Percentiles rank a stretch among this genome's conserved stretches.
Conservation (phyloP, 371 early-diverging fungal genomes). For the Mortierella sp. region DNA sequence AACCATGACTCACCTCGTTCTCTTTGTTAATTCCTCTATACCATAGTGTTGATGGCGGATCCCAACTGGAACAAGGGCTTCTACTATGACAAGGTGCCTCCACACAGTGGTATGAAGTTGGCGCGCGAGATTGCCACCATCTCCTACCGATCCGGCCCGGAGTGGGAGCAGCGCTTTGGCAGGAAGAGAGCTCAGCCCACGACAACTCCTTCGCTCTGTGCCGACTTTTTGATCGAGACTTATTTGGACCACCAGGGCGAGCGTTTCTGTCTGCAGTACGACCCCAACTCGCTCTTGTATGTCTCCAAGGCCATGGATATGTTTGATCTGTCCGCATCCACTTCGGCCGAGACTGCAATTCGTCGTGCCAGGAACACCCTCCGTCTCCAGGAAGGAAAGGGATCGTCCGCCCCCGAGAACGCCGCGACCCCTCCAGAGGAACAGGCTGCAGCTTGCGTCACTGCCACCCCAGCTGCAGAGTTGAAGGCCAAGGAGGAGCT, state of each 20-base stretch:
- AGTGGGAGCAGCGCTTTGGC: conserved; percentile 97
- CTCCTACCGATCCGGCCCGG: conserved; percentile 94
- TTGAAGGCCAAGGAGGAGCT: neutral
- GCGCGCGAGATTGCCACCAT: conserved; percentile 92
- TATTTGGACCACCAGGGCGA: conserved; percentile 97
- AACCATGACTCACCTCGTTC: neutral
- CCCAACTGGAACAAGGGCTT: conserved; percentile 96
- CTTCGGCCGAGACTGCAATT: conserved; percentile 59
- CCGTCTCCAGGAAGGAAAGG: conserved; percentile 47
- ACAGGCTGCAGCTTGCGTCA: conserved; percentile 32
- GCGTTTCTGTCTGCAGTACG: conserved; percentile 92
- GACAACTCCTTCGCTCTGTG: conserved; percentile 85
- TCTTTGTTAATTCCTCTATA: neutral
- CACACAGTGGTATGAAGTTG: conserved; percentile 97
- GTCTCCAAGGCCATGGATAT: conserved; percentile 98
- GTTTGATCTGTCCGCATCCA: conserved; percentile 89
- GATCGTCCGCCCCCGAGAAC: conserved; percentile 52
- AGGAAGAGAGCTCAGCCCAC: conserved; percentile 81
- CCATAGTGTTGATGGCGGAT: conserved; percentile 89
- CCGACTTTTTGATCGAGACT: conserved; percentile 96
- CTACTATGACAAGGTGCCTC: conserved; percentile 92
- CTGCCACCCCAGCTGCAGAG: conserved; percentile 8
- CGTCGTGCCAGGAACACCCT: conserved; percentile 62
- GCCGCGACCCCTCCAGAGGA: conserved; percentile 50
- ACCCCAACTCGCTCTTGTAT: conserved; percentile 94